Base-by-base conservation (phyloP, 192 early-diverging fungal species). In the Gaertneriomyces sp. region DNA sequence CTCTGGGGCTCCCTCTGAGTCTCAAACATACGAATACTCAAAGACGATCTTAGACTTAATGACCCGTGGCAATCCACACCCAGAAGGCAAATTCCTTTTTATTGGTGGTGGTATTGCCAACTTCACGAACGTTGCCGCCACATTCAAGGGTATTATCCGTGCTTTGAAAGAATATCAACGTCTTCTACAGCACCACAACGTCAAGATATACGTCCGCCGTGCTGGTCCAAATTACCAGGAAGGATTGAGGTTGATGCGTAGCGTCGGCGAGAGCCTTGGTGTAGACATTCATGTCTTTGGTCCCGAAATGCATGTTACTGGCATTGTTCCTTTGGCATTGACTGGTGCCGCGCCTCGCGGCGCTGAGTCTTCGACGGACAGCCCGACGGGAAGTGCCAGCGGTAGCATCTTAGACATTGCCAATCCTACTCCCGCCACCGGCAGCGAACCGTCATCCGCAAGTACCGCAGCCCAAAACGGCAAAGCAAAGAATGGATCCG, bases 91-190 rank as follows among this genome's bases (percentile, higher is more conserved):
- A 76, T 87, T 97, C 66, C 82, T 98, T 53, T 93, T 98, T 77
- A 95, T 98, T 75, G 96, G 96, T 71, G 96, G 96, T 71, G 96
- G 96, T 76, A 98, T 98, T 68, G 96, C 96, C 77, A 98, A 98
- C 88, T 98, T 98, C 65, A 98, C 96, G 78, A 98, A 98, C 77
- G 96, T 98, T 46, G 93, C 93, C 8, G 87, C 95, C 43, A 98
- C 96, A 11, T 98, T 98, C 89, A 98, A 98, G 91, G 96, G 96
- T 69, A 91, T 98, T 74, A 92, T 96, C 67, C 90, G 90, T 50
- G 94, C 96, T 43, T 81, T 98, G 57, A 86, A 84, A 55, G 94
- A 95, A 74, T 98, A 88, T 87, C 89, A 92, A 78, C 89, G 91
- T 78, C 77, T 81, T 41, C 79, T 98, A 61, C 91, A 90, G 63